These are phyloP conservation scores for Avena eriantha DNA, from an alignment of 176 grass and related monocot genomes.

Conservation along the genomic window DNA sequence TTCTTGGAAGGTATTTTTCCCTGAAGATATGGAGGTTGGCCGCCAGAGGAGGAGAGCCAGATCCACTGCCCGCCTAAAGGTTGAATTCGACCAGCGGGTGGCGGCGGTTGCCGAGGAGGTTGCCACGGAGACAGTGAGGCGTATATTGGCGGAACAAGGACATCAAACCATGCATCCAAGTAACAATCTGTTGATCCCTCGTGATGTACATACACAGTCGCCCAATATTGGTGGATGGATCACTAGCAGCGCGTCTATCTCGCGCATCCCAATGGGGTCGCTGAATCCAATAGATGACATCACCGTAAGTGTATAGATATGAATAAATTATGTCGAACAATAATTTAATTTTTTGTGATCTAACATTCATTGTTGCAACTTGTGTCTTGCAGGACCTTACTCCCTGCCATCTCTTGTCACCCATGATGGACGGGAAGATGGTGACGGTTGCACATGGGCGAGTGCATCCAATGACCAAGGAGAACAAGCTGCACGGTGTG, in stretches of 20 bases:
- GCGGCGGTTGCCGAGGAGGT: background rate
- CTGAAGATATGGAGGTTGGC: background rate
- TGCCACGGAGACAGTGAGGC: background rate
- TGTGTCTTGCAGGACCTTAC: background rate
- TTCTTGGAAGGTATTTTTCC: background rate
- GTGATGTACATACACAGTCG: background rate
- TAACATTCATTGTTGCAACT: background rate
- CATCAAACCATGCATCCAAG: background rate
- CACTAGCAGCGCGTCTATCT: background rate
- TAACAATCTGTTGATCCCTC: background rate
- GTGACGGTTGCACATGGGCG: background rate
- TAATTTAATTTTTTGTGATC: background rate
- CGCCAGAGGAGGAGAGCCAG: background rate
- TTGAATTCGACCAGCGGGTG: background rate
- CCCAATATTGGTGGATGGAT: background rate
- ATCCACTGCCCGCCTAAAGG: background rate
- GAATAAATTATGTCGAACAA: background rate
- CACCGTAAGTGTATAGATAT: background rate
- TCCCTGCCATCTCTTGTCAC: background rate
- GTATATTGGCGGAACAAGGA: background rate
- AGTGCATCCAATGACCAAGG: background rate
- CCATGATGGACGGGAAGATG: background rate
- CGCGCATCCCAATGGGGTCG: background rate
- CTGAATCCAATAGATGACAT: background rate
- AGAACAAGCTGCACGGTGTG: background rate